phyloP scores from a whole-genome alignment of 495 filamentous ascomycete genomes.

The Pyrenopolyporus hunteri region DNA sequence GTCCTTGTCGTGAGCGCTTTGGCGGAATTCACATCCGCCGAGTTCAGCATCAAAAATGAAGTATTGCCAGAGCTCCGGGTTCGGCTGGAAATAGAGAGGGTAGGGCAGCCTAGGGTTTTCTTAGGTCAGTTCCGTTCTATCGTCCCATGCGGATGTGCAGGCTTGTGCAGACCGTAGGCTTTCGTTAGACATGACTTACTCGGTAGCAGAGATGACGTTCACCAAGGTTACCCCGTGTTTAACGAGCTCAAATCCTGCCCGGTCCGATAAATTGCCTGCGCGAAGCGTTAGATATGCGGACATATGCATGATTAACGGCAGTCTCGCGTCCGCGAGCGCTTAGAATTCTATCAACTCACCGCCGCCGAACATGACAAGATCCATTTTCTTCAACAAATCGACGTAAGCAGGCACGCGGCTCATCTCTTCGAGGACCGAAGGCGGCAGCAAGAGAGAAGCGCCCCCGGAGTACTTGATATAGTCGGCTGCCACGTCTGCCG shows the following conservation, averaged over 20 bases:
- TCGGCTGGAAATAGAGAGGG: constrained; percentile 43
- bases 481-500: constrained; percentile 38
- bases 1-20: constrained; percentile 48
- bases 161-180: too few relatives aligned
- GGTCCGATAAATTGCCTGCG: neutral
- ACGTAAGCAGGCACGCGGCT: constrained; percentile 41
- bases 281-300: neutral
- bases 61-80: constrained; percentile 56
- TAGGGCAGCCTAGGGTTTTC: constrained; percentile 34
- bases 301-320: neutral
- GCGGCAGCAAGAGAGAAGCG: constrained; percentile 42
- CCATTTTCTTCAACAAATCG: constrained; percentile 39
- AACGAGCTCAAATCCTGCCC: constrained; percentile 43
- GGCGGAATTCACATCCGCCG: constrained; percentile 51
- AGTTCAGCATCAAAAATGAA: constrained; percentile 55
- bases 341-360: constrained; percentile 31
- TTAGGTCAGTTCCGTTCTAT: neutral
- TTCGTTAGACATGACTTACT: constrained; percentile 38
- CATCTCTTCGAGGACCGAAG: constrained; percentile 53
- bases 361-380: constrained; percentile 47
- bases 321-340: neutral
- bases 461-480: constrained; percentile 42
- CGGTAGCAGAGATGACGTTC: constrained; percentile 50
- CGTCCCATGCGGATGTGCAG: neutral
- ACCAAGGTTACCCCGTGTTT: constrained; percentile 36